Base-by-base conservation (phyloP, 306 rosid genomes). In the Oemleria cerasiformis region DNA sequence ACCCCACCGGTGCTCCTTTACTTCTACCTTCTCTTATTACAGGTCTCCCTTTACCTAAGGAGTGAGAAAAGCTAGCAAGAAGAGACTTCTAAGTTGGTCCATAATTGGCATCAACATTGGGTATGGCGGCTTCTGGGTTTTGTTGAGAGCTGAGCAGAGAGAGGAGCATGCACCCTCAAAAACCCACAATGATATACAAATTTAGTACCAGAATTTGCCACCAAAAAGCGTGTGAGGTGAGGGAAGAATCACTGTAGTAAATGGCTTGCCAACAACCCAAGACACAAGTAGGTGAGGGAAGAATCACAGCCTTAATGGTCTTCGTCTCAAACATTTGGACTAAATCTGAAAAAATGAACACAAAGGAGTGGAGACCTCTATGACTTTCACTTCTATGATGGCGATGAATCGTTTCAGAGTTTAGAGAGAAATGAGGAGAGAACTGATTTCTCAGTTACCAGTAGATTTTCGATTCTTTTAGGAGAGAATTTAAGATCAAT, bases 261-360 rank as follows among this genome's bases (percentile, higher is more conserved):
- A 81, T 69, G 76, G 83, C 58, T 39, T 42, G 20, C 48, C 84
- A 65, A 48, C 77, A 61, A 55, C 83, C 40, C 36, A 0, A 10
- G 65, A 47, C 13, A 56, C 67, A 65, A 74, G 64, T 65, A 38
- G 78, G 77, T 65, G 73, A n/a, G 41, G 9, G 34, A 49, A 74
- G 68, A 75, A 83, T 77, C 81, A 85, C 51, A 72, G 75, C 57
- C 39, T 65, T 47, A 76, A 76, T 65, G 67, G 62, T 21, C 49
- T 50, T 25, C n/a, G n/a, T n/a, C 70, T 50, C 73, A 48, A 75
- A 58, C 84, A 81, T 79, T 85, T 76, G 30, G 74, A 57, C 57
- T 34, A 77, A 82, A 84, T 82, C 89, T 82, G 72, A 77, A 65
- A 63, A 76, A n/a, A 71, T 13, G 15, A 71, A 51, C 75, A 55